Evolutionary conservation across 306 rosid species (phyloP).

Genomic region (Prunus dulcis): DNA sequence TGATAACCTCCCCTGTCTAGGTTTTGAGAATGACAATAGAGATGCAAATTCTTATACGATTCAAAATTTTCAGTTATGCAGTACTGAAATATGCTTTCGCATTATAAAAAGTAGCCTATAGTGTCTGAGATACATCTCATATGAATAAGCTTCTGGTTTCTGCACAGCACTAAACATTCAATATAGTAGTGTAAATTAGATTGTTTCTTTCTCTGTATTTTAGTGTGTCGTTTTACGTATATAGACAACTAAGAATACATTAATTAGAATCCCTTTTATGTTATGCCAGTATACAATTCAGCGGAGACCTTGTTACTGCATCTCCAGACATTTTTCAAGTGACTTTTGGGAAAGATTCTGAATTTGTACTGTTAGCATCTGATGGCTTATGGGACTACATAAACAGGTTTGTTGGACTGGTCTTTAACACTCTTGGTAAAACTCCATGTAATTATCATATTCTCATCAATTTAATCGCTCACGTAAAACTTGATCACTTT

Average conservation of each 20-base stretch:
- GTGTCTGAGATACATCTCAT: background rate
- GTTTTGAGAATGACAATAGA: background rate
- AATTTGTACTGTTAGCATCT: conserved; percentile 82
- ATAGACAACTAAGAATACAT: background rate
- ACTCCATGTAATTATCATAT: background rate
- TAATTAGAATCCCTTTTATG: conserved; percentile 6
- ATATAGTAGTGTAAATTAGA: background rate
- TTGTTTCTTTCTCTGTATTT: background rate
- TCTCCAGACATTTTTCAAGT: conserved; percentile 80
- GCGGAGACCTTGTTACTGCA: conserved; percentile 74
- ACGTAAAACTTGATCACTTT: conserved; percentile 28
- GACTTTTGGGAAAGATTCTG: conserved; percentile 68
- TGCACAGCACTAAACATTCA: background rate
- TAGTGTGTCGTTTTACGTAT: background rate
- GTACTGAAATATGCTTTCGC: background rate
- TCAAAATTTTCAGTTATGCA: background rate
- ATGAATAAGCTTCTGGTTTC: background rate
- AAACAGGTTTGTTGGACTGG: conserved; percentile 50
- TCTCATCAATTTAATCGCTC: background rate
- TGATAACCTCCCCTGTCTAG: background rate
- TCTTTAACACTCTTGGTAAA: conserved; percentile 11
- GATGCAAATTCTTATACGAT: background rate
- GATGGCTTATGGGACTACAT: conserved; percentile 99
- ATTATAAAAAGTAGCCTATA: too few relatives aligned
- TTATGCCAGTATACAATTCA: conserved; percentile 67